Evolutionary conservation across 352 stramenopile species (phyloP), one percentile per base, ranked within the genome.

Genomic region (Elongisporangium undulatum): DNA sequence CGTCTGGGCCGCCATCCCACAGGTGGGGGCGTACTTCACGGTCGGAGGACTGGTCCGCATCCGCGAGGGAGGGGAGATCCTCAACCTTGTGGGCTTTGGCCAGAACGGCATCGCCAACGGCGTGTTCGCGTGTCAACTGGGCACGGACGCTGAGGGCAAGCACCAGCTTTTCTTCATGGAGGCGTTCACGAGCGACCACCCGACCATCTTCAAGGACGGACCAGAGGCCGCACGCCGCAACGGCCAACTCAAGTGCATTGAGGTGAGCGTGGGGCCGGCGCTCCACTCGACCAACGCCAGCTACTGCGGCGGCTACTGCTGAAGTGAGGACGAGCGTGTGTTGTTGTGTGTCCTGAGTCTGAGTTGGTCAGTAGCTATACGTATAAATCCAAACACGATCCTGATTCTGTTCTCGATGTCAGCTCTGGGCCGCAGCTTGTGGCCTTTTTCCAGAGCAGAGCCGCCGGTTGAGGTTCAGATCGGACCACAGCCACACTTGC

Each of bases 161-260:
- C 78, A 84, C 53, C 62, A 59, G 16, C 50, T 88, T 6, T 88
- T 73, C 63, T 85, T 88, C 58, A 38, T 85, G 6, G 80, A 90
- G 49, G 70, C 75, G 0, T 26, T 54, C 41, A 66, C 68, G 3
- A 68, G 56, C 51, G 61, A 79, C 24, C 74, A 88, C 22, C 54
- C 67, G 1, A 19, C 54, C 17, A 61, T 88, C 2, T 73, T 73
- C 49, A n/a, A n/a, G n/a, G n/a, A n/a, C n/a, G n/a, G n/a, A n/a
- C n/a, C n/a, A n/a, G n/a, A n/a, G n/a, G n/a, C n/a, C 54, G 58
- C 8, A 62, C 71, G 49, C 17, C 71, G 74, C 41, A 85, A 88
- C 48, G 74, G 73, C 12, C 49, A 45, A 23, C 62, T 88, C 56
- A 82, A 82, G 64, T 61, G 60, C 8, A 76, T 81, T 26, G 56